These are phyloP conservation scores for Botrytis fabae DNA, from an alignment of 2,329 filamentous ascomycete genomes.

Conservation along the genomic window DNA sequence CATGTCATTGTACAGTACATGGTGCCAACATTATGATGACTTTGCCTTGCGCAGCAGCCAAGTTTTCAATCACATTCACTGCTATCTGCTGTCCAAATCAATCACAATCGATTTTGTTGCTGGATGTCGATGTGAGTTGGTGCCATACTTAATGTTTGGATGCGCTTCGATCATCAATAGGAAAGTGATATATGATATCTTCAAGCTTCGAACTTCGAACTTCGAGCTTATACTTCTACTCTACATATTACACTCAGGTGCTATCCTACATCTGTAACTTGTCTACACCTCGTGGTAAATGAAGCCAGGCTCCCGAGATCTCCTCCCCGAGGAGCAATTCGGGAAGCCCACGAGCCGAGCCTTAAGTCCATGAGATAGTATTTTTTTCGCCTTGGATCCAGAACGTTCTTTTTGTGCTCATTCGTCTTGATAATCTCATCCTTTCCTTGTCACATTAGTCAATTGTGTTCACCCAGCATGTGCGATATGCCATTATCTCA, in stretches of 20 bases:
- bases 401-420: conserved; percentile 13
- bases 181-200: background rate
- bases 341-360: conserved; percentile 3
- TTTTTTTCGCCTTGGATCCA: background rate
- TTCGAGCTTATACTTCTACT: background rate
- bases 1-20: conserved; percentile 18
- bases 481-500: conserved; percentile 3
- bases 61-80: conserved; percentile 4
- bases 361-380: conserved; percentile 1
- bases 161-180: background rate
- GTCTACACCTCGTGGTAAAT: conserved; percentile 7
- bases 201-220: background rate
- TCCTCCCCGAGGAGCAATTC: background rate
- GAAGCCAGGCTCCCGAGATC: background rate
- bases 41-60: background rate
- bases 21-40: background rate
- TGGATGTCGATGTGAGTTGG: background rate
- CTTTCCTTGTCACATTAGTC: background rate
- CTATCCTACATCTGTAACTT: conserved; percentile 4
- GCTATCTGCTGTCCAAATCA: background rate
- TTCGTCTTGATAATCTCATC: background rate
- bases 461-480: conserved; percentile 6
- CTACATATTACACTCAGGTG: background rate
- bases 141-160: background rate
- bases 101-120: background rate